Evolutionary conservation across 805 yeast genomes (phyloP).

Genomic region (Cyberlindnera amylophila): DNA sequence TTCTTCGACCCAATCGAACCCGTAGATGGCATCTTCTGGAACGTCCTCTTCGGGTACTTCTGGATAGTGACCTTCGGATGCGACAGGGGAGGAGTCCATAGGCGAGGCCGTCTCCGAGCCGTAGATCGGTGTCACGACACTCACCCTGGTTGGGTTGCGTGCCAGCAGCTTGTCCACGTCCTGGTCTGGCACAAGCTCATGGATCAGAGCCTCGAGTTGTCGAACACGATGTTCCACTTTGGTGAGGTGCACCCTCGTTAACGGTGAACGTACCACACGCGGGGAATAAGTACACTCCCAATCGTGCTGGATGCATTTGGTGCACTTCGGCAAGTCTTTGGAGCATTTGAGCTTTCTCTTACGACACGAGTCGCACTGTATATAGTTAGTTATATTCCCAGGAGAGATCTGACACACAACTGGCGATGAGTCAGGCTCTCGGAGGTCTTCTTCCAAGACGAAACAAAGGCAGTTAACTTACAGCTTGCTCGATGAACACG

Average conservation of each 20-base stretch:
- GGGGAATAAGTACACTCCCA: constrained; percentile 83
- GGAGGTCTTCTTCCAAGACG: no score
- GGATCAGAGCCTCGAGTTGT: constrained; percentile 42
- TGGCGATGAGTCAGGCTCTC: no score
- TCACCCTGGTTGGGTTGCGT: constrained; percentile 10
- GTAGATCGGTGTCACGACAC: constrained; percentile 3
- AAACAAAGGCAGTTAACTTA: constrained; percentile 15
- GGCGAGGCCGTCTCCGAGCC: constrained; percentile 7
- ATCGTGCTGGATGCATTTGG: constrained; percentile 65
- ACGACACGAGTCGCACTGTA: constrained; percentile 75
- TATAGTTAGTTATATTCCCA: constrained; percentile 4
- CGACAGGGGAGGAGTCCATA: constrained; percentile 4
- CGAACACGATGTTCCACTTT: constrained; percentile 60
- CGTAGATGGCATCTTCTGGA: constrained; percentile 44
- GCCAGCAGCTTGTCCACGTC: constrained; percentile 39
- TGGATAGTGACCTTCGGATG: constrained; percentile 21
- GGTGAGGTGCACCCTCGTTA: constrained; percentile 78
- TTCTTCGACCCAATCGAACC: constrained; percentile 60
- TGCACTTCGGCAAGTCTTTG: constrained; percentile 71
- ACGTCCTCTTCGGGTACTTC: constrained; percentile 32
- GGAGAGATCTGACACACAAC: background rate
- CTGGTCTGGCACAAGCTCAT: constrained; percentile 41
- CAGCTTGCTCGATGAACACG: constrained; percentile 29
- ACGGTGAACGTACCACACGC: constrained; percentile 69
- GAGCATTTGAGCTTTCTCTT: constrained; percentile 77